Conservation (phyloP, 805 yeast species). For the Starmerella floris region DNA sequence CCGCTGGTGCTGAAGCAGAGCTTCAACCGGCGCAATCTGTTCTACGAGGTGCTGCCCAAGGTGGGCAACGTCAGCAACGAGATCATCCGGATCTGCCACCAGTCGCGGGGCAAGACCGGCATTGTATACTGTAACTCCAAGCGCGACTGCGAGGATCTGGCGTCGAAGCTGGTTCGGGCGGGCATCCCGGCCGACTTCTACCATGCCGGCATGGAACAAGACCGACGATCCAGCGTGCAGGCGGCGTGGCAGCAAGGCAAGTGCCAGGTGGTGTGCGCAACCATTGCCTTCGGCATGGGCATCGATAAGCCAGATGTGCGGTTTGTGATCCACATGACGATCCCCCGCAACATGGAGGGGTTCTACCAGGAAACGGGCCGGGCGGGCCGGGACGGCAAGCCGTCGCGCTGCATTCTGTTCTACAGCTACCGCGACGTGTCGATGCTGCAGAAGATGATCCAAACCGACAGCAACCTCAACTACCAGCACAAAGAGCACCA, state of each 20-base stretch:
- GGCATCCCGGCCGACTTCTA: conserved; percentile 63
- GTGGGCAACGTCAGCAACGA: conserved; percentile 6
- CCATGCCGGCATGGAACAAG: conserved; percentile 89
- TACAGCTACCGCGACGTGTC: conserved; percentile 73
- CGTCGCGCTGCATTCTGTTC: conserved; percentile 70
- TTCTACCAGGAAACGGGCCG: conserved; percentile 97
- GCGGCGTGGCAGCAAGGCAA: conserved; percentile 63
- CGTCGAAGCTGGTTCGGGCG: conserved; percentile 39
- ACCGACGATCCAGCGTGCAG: conserved; percentile 62
- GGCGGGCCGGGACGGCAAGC: conserved; percentile 90
- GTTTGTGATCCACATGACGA: conserved; percentile 72
- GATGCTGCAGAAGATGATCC: conserved; percentile 60
- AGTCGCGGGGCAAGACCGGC: conserved; percentile 54
- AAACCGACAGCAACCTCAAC: conserved; percentile 56
- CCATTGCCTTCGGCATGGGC: conserved; percentile 98
- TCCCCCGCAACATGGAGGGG: conserved; percentile 87
- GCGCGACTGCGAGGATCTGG: conserved; percentile 70
- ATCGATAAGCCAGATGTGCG: conserved; percentile 94
- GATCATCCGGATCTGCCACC: conserved; percentile 21
- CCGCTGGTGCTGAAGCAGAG: conserved; percentile 65
- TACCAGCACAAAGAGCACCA: conserved; percentile 60
- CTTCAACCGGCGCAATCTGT: conserved; percentile 77
- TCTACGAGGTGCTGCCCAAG: conserved; percentile 64
- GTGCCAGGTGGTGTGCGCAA: conserved; percentile 79
- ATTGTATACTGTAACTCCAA: conserved; percentile 90